phyloP scores from a whole-genome alignment of 2,329 filamentous ascomycete genomes.

The Diaporthe batatas region DNA sequence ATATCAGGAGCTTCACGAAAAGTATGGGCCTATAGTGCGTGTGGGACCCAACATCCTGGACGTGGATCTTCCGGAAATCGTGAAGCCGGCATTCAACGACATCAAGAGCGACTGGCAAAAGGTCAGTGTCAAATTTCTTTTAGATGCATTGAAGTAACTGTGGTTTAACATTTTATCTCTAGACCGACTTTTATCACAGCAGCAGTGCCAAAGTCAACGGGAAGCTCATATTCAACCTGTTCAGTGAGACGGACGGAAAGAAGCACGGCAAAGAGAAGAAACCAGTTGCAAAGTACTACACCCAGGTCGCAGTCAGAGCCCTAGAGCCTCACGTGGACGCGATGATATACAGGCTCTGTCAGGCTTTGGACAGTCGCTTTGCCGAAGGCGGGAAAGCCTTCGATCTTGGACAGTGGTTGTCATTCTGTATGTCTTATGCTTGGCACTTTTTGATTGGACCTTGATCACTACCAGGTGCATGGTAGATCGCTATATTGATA shows the following conservation, averaged over 20 bases:
- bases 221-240: constrained; percentile 55
- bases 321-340: constrained; percentile 51
- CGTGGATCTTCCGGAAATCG: constrained; percentile 30
- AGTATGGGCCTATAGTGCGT: constrained; percentile 20
- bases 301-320: constrained; percentile 46
- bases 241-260: constrained; percentile 52
- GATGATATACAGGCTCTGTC: constrained; percentile 50
- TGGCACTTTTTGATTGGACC: accelerated
- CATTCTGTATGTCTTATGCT: constrained; percentile 3
- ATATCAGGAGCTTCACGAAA: constrained; percentile 31
- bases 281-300: constrained; percentile 55
- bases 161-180: background rate
- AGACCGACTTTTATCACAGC: constrained; percentile 56
- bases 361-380: constrained; percentile 49
- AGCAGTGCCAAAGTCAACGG: constrained; percentile 52
- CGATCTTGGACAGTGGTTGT: constrained; percentile 13
- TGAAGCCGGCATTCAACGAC: constrained; percentile 19
- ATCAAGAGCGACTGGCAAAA: constrained; percentile 34
- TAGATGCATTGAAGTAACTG: background rate
- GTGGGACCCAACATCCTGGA: constrained; percentile 26
- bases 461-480: background rate
- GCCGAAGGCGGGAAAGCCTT: constrained; percentile 43
- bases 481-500: background rate
- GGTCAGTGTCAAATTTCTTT: background rate
- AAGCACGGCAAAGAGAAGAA: constrained; percentile 53